Evolutionary conservation across 2,329 filamentous ascomycete species (phyloP).

Genomic region (Alternaria gansuensis): DNA sequence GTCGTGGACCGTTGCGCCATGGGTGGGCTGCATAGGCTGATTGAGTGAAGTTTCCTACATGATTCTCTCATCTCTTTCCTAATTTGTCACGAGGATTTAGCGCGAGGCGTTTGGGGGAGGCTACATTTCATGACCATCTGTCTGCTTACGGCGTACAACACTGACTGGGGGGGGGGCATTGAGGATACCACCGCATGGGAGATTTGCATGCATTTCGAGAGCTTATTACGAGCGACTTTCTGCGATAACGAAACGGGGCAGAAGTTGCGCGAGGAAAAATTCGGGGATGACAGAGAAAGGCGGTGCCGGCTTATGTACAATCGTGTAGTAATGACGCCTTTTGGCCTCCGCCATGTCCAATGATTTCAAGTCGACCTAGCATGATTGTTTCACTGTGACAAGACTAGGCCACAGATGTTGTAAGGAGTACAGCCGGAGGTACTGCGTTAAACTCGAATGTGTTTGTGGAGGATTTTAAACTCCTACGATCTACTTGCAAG

Average conservation of each 20-base stretch:
- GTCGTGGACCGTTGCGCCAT: not conserved
- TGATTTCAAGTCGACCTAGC: not conserved
- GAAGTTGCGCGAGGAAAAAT: not conserved
- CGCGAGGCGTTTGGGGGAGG: constrained; percentile 30
- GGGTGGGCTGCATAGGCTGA: not conserved
- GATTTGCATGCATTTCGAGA: constrained; percentile 14
- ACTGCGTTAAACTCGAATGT: not conserved
- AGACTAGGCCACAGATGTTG: not conserved
- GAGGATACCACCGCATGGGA: constrained; percentile 33
- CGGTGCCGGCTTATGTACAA: constrained; percentile 1
- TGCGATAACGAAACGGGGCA: constrained; percentile 2
- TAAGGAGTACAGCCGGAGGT: not conserved
- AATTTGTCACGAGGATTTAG: constrained; percentile 30
- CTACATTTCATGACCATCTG: constrained; percentile 25
- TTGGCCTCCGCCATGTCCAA: not conserved
- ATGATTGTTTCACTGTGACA: not conserved
- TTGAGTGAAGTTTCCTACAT: constrained; percentile 17
- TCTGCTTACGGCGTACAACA: constrained; percentile 22
- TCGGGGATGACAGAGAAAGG: not conserved
- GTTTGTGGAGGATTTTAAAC: not conserved
- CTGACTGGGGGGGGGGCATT: constrained; percentile 10
- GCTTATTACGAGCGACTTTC: not conserved
- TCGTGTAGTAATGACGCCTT: constrained; percentile 8
- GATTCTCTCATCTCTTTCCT: constrained; percentile 17
- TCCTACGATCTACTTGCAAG: constrained; percentile 14